Evolutionary conservation across 768 basidiomycete species (phyloP), one percentile per base, ranked within the genome.

Genomic region (Tulasnella calospora): DNA sequence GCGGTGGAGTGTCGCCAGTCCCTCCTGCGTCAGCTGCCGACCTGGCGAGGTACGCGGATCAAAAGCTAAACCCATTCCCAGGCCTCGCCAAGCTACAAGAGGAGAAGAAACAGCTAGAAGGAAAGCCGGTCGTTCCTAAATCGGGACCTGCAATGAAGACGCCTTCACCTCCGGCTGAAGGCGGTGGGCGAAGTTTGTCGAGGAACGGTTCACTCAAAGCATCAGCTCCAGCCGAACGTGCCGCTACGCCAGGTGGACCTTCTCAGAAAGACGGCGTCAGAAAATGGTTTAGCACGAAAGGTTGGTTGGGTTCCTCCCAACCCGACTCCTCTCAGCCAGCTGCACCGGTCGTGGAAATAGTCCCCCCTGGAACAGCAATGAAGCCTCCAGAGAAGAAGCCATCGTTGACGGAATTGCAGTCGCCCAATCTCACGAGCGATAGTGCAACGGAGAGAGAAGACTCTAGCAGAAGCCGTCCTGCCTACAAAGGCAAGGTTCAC

Each of bases 11-110:
- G 15, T 95, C 94, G 10, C 92, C 93, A n/a, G 89, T 95, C 47
- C 94, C 94, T 55, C 88, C 90, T 23, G 88, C 90, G 15, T 91
- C 92, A 36, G 87, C 89, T 19, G 88, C 89, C 40, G 94, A 94
- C 84, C 84, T 91, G 83, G 86, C 87, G 38, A 93, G 88, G 84
- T 96, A 92, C 84, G 90, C 90, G 80, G 89, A 90, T 81, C 86
- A 89, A 38, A 98, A 98, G 83, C 86, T 98, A 46, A 93, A 92
- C 84, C 94, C 96, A 0, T 96, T 97, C 88, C 94, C 94, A 35
- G 94, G 94, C 47, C 91, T 95, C 84, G 88, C 91, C 82, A 89
- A 89, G 81, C 86, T 95, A 47, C 93, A 83, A 77, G 79, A 79
- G 33, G 80, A 80, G 46, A 80, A 79, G 44, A 80, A 79, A 46